A percentile compares a stretch with the other conserved stretches of the same genome.
These are phyloP conservation scores for Luffa acutangula DNA, from an alignment of 306 rosid species.

Conservation along the genomic window DNA sequence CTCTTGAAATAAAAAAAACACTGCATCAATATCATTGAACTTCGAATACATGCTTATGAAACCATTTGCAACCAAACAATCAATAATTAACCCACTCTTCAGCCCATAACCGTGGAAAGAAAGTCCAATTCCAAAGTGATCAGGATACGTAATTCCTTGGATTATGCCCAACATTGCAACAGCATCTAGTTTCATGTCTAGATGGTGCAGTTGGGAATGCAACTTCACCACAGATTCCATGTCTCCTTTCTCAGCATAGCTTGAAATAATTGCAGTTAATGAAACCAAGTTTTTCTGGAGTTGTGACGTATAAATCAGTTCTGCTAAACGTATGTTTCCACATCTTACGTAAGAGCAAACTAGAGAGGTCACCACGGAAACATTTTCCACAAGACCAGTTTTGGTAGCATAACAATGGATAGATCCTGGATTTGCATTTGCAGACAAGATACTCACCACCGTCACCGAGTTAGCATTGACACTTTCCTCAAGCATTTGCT, in stretches of 20 bases:
- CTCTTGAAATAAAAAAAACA: constrained; percentile 1
- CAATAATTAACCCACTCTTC: not conserved
- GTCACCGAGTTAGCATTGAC: constrained; percentile 1
- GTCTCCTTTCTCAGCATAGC: constrained; percentile 2
- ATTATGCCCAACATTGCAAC: not conserved
- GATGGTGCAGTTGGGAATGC: not conserved
- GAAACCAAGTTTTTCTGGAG: not conserved
- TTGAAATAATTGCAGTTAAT: not conserved
- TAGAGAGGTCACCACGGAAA: not conserved
- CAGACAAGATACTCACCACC: constrained; percentile 3
- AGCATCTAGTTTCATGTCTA: constrained; percentile 1
- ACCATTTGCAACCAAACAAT: constrained; percentile 5
- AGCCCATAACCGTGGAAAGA: not conserved
- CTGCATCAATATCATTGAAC: not conserved
- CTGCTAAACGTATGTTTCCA: not conserved
- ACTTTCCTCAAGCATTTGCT: not conserved
- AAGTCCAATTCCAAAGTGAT: not conserved
- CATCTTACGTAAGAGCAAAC: not conserved
- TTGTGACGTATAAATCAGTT: not conserved
- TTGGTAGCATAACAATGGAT: constrained; percentile 4
- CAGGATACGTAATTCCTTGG: constrained; percentile 3
- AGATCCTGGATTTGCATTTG: not conserved
- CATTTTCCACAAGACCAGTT: constrained; percentile 3
- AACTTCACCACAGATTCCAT: not conserved
- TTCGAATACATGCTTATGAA: not conserved